Base-by-base conservation (phyloP, 176 grass and related monocot genomes). In the Metroxylon sagu region DNA sequence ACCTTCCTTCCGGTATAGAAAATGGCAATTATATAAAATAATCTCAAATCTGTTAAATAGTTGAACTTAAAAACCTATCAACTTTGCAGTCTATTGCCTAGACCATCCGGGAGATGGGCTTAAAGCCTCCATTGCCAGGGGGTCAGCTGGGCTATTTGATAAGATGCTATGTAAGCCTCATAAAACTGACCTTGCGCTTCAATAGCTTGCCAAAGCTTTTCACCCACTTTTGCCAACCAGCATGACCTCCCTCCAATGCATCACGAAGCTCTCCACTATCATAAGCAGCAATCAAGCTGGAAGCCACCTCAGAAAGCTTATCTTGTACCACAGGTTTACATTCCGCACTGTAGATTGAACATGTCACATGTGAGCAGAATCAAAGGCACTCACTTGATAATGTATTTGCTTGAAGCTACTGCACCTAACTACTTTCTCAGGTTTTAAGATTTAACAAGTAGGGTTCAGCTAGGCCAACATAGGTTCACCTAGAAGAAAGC, bases 181-280 rank as follows among this genome's bases (percentile, higher is more conserved):
- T 43, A 57, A 62, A 51, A 79, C 71, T 50, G 18, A 85, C 87
- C 87, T 97, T 88, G 55, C 81, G 80, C 60, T 88, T 88, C 17
- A 83, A 79, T 30, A 81, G 72, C 72, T 97, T 92, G 62, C 84
- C 84, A 75, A 91, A 97, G 78, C 61, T 50, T 80, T 85, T 91
- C 56, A 91, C 87, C 87, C 87, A 97, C 64, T 88, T 88, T 52
- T 90, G 73, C 81, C 92, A 91, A 70, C 87, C 87, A 64, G 80
- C 76, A 75, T 70, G 69, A 1, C 87, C 87, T 53, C 91, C 87
- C 66, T 74, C 74, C 66, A 88, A 61, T 76, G 92, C 81, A 85
- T 85, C 72, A 85, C 49, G 39, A 26, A 97, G 78, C 23, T 97
- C 87, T 50, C 84, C 84, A 3, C 75, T 83, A 76, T 88, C 78